Evolutionary conservation across 2,329 filamentous ascomycete species (phyloP), one percentile per base, ranked within the genome.

Genomic region (Alternaria novae-zelandiae): DNA sequence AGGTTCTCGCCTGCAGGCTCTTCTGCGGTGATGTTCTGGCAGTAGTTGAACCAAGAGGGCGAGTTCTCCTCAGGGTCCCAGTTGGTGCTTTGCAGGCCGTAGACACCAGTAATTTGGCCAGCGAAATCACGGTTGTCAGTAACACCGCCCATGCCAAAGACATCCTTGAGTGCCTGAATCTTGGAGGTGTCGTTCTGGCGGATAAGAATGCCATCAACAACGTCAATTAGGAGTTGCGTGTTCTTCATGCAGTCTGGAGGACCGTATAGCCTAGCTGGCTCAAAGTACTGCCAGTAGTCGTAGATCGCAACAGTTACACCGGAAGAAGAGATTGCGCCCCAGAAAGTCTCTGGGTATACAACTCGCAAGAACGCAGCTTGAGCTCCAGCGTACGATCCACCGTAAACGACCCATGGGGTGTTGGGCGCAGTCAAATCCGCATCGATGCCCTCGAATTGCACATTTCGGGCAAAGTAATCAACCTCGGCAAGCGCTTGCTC

Each of bases 401-500:
- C 93, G 65, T 96, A 97, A 0, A 88, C 88, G 62, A 97, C 90
- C 81, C 90, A 96, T 0, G 93, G 87, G 0, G 88, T 89, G 3
- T 83, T 84, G 1, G 86, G 82, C 0, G 91, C 87, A 0, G 87
- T 92, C 41, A 96, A 80, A 66, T 93, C 86, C 23, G 86, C 73
- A 65, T 91, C 80, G 6, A 94, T 80, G 0, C 92, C 92, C 0
- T 87, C 83, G 64, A 94, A 94, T 54, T 88, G 82, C 44, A 94
- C 85, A 68, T 96, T 86, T 64, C 87, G 80, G 0, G 92, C 91
- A 79, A 97, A 96, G 79, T 92, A 96, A 2, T 89, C 91, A 46
- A 90, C 88, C 76, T 97, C 93, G 8, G 92, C 93, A 43, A 96
- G 77, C 0, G 93, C 89, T 78, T 97, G 93, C 70, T 94, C 91